Percentiles rank a stretch among this genome's conserved stretches.
Evolutionary conservation across 2,329 filamentous ascomycete genomes (phyloP).

Genomic region (Calycina herbarum): DNA sequence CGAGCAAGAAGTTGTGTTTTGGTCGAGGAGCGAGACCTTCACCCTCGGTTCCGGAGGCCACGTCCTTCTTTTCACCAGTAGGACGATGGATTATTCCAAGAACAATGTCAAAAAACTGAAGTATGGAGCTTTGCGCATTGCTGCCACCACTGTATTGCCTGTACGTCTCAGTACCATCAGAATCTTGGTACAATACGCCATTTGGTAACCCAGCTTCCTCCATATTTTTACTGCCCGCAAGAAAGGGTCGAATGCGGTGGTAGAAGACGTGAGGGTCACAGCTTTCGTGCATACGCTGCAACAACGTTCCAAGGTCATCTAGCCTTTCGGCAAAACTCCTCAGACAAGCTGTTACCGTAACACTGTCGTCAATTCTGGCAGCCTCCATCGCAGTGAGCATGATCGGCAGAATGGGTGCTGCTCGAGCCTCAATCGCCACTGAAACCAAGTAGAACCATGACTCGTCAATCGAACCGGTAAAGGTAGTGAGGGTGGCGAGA

Average conservation of each 20-base stretch:
- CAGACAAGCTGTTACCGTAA: slow-evolving; percentile 75
- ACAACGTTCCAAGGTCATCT: slow-evolving; percentile 75
- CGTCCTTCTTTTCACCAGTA: slow-evolving; percentile 68
- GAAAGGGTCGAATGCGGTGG: slow-evolving; percentile 90
- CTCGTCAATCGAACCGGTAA: slow-evolving; percentile 92
- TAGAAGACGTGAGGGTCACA: slow-evolving; percentile 96
- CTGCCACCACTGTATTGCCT: slow-evolving; percentile 90
- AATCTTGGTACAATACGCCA: slow-evolving; percentile 86
- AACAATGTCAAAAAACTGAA: slow-evolving; percentile 95
- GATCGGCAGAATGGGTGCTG: slow-evolving; percentile 80
- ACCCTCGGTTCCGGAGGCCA: slow-evolving; percentile 47
- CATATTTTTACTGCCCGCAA: slow-evolving; percentile 98
- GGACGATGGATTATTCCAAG: slow-evolving; percentile 88
- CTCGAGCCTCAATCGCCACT: slow-evolving; percentile 91
- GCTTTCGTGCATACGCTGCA: slow-evolving; percentile 90
- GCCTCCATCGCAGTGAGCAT: slow-evolving; percentile 88
- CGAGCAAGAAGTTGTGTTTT: slow-evolving; percentile 86
- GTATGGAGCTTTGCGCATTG: slow-evolving; percentile 94
- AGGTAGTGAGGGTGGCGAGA: slow-evolving; percentile 81
- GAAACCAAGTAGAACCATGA: slow-evolving; percentile 99
- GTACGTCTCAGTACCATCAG: slow-evolving; percentile 64
- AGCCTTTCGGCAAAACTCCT: slow-evolving; percentile 81
- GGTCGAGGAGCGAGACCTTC: slow-evolving; percentile 50
- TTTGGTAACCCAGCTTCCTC: slow-evolving; percentile 84
- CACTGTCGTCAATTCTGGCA: slow-evolving; percentile 67